A percentile compares a stretch with the other conserved stretches of the same genome.
Conservation (phyloP, 176 grass and related monocot genomes). For the Hordeum marinum region DNA sequence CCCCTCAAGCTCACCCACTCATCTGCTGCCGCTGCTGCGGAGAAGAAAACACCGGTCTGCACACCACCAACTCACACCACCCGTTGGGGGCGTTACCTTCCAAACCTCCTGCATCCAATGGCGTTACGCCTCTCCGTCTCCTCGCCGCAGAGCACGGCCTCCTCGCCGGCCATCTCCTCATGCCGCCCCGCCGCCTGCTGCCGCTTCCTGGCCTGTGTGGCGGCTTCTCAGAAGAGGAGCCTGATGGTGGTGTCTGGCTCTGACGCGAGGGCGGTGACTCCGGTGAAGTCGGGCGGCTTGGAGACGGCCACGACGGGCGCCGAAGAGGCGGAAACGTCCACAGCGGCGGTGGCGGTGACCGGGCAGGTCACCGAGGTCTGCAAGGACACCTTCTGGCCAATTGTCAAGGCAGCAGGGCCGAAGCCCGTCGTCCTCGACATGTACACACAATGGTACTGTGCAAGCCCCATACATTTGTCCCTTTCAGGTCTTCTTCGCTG, state of each 20-base stretch:
- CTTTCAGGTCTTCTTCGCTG: not conserved
- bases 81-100: not conserved
- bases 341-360: conserved; percentile 36
- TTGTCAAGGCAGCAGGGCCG: conserved; percentile 67
- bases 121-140: conserved; percentile 65
- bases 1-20: conserved; percentile 38
- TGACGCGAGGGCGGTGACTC: conserved; percentile 13
- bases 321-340: conserved; percentile 15
- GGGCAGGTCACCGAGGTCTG: conserved; percentile 81
- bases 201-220: conserved; percentile 26
- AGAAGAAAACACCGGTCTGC: not conserved
- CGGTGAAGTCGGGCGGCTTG: conserved; percentile 46
- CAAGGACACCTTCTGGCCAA: conserved; percentile 97
- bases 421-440: conserved; percentile 92
- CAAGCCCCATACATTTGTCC: not conserved
- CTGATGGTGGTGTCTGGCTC: conserved; percentile 8
- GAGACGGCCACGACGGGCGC: conserved; percentile 42
- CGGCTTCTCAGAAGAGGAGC: conserved; percentile 30
- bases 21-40: not conserved
- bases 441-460: conserved; percentile 92
- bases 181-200: conserved; percentile 28
- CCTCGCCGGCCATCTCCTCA: conserved; percentile 50
- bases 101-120: conserved; percentile 47
- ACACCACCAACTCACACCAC: conserved; percentile 2
- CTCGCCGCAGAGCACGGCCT: conserved; percentile 42